These are phyloP conservation scores for Venturia carpophila DNA, from an alignment of 2,329 filamentous ascomycete genomes.

Conservation along the genomic window DNA sequence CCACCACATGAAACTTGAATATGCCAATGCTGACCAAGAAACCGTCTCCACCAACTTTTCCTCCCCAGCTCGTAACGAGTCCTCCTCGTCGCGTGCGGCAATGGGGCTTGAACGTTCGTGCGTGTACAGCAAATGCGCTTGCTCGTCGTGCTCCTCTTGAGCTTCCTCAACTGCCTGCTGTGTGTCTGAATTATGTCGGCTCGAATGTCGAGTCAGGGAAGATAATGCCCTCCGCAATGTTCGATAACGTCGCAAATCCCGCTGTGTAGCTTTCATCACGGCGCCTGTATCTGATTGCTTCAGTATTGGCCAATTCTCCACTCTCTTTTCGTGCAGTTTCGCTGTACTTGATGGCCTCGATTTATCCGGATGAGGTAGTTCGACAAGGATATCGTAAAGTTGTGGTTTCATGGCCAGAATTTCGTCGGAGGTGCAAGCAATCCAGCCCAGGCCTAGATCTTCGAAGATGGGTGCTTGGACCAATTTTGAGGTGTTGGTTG, in stretches of 20 bases:
- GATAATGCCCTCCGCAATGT: conserved; percentile 56
- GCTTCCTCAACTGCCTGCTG: conserved; percentile 16
- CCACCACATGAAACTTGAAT: conserved; percentile 85
- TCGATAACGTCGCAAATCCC: conserved; percentile 75
- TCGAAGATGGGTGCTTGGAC: conserved; percentile 31
- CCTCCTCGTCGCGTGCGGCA: conserved; percentile 25
- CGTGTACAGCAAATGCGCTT: conserved; percentile 19
- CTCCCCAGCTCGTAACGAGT: conserved; percentile 23
- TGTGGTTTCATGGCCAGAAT: conserved; percentile 79
- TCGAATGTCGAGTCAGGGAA: conserved; percentile 22
- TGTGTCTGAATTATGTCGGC: conserved; percentile 8
- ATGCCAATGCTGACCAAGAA: conserved; percentile 65
- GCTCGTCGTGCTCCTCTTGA: conserved; percentile 22
- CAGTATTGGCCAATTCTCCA: conserved; percentile 64
- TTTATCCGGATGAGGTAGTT: conserved; percentile 50
- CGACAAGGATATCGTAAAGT: conserved; percentile 84
- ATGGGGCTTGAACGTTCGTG: conserved; percentile 20
- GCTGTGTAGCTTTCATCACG: conserved; percentile 75
- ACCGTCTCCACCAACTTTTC: conserved; percentile 45
- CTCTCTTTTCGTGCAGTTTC: conserved; percentile 40
- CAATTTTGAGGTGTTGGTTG: conserved; percentile 21
- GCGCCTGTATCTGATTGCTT: conserved; percentile 51
- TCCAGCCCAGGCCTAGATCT: conserved; percentile 59
- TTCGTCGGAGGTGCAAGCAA: conserved; percentile 92
- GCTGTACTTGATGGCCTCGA: background rate